Percentiles rank a stretch among this genome's conserved stretches.
These are phyloP conservation scores for Entomortierella chlamydospora DNA, from an alignment of 192 early-diverging fungal genomes.

Conservation along the genomic window DNA sequence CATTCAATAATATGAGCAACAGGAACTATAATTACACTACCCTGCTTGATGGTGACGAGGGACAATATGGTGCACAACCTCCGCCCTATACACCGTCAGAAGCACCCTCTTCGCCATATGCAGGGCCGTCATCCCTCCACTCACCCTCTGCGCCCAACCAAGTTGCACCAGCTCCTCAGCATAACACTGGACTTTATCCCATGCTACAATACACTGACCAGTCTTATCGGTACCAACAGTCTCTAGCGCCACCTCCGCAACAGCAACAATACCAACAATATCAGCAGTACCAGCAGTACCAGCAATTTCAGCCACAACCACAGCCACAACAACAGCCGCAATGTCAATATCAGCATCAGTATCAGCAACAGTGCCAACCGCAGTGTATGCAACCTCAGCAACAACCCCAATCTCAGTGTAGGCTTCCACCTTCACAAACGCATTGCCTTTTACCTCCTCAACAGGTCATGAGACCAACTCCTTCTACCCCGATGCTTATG, in stretches of 20 bases:
- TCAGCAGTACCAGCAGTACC: background rate
- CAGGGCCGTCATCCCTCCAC: background rate
- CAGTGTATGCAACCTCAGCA: background rate
- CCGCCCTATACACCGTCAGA: conserved; percentile 1
- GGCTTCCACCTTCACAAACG: background rate
- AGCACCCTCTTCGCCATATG: background rate
- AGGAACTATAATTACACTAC: background rate
- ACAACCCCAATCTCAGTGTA: background rate
- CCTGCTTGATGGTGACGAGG: background rate
- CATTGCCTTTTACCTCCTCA: background rate
- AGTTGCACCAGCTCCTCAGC: too few relatives aligned
- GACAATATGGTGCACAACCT: background rate
- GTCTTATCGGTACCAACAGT: background rate
- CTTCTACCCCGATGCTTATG: conserved; percentile 3
- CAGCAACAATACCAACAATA: background rate
- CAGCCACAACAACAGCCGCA: background rate
- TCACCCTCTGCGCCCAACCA: too few relatives aligned
- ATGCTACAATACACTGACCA: too few relatives aligned
- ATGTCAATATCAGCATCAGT: background rate
- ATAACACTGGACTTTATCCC: background rate
- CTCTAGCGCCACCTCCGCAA: background rate
- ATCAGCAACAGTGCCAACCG: background rate
- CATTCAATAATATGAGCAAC: too few relatives aligned
- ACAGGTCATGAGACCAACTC: background rate
- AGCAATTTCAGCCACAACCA: background rate